These are phyloP conservation scores for Syncephalastrum sp. DNA, from an alignment of 371 early-diverging fungal genomes.

Conservation along the genomic window DNA sequence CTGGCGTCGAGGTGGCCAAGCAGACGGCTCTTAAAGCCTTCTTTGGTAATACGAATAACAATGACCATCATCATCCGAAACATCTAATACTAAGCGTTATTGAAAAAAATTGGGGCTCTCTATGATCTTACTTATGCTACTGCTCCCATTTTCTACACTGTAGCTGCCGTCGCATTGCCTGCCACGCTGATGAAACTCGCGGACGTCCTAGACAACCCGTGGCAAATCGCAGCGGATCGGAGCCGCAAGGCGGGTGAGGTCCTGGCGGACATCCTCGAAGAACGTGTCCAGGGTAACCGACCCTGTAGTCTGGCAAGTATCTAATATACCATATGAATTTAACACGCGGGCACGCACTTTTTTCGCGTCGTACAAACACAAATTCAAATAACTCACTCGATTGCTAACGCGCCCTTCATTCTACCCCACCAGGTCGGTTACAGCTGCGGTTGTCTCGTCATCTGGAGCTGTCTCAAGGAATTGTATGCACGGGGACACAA, in stretches of 20 bases:
- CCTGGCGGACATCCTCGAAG: conserved; percentile 75
- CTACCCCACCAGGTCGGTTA: conserved; percentile 59
- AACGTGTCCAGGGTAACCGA: conserved; percentile 86
- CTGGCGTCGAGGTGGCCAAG: conserved; percentile 84
- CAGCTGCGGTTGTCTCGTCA: conserved; percentile 90
- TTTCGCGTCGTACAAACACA: background rate
- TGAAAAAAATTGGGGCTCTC: too few species aligned
- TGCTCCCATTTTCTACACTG: background rate
- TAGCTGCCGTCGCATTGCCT: conserved; percentile 84
- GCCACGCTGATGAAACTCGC: conserved; percentile 52
- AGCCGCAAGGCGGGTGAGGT: conserved; percentile 90
- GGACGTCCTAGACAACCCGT: conserved; percentile 87
- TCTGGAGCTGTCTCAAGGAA: conserved; percentile 87
- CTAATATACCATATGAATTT: background rate
- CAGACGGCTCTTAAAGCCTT: conserved; percentile 84
- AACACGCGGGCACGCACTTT: background rate
- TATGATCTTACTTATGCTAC: too few species aligned
- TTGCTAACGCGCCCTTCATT: conserved; percentile 3
- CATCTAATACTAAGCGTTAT: background rate
- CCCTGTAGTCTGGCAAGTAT: conserved; percentile 83
- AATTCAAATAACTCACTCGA: background rate
- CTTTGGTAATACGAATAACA: conserved; percentile 27
- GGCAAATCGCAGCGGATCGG: conserved; percentile 84
- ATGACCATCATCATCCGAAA: background rate
- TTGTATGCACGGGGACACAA: conserved; percentile 58